Percentiles rank a stretch among this genome's conserved stretches.
Conservation (phyloP, 345 rosid genomes). For the Acer negundo region DNA sequence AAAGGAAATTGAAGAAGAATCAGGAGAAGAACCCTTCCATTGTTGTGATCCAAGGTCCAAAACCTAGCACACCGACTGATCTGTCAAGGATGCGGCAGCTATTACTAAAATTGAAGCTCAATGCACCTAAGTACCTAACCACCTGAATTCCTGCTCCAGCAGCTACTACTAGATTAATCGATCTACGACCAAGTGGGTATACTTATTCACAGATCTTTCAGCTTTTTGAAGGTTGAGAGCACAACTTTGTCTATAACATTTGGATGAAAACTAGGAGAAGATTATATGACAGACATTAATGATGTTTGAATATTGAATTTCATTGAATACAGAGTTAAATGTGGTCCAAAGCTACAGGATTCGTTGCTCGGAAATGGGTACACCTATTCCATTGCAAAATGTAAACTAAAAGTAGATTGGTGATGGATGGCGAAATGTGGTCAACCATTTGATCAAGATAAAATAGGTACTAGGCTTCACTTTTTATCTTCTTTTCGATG, state of each 20-base stretch:
- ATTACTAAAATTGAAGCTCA: no score
- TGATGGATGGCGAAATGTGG: slow-evolving; percentile 13
- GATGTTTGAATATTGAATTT: slow-evolving; percentile 3
- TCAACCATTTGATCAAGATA: slow-evolving; percentile 6
- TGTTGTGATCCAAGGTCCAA: no score
- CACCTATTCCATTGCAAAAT: background rate
- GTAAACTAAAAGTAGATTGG: background rate
- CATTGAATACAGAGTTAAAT: background rate
- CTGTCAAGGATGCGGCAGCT: no score
- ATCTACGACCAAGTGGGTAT: no score
- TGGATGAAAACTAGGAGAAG: background rate
- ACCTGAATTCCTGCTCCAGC: no score
- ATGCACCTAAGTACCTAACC: no score
- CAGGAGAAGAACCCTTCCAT: no score
- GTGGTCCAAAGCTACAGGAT: slow-evolving; percentile 3
- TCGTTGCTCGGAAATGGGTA: background rate
- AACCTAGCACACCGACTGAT: no score
- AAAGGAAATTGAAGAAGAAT: no score
- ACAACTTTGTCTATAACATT: background rate
- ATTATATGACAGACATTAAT: background rate
- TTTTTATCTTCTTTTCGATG: background rate
- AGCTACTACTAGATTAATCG: no score
- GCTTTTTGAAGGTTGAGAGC: no score
- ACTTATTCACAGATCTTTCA: background rate
- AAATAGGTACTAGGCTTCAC: background rate